These are phyloP conservation scores for Neoscytalidium dimidiatum DNA, from an alignment of 2,329 filamentous ascomycete genomes.

Conservation along the genomic window DNA sequence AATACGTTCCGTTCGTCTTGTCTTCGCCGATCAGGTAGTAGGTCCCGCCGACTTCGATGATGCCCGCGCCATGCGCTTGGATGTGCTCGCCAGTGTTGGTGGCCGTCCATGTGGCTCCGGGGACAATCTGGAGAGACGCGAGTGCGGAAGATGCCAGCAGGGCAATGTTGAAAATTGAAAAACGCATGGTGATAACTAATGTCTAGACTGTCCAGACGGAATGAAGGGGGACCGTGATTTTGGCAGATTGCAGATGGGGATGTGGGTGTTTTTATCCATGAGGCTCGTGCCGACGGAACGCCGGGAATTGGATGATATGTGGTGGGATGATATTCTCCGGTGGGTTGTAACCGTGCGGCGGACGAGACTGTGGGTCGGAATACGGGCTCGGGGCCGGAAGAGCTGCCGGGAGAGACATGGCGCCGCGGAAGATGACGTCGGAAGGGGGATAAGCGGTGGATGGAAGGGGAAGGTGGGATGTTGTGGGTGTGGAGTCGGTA, in stretches of 20 bases:
- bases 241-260: background rate
- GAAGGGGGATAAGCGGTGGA: too few species aligned
- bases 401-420: background rate
- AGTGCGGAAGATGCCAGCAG: constrained; percentile 26
- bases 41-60: constrained; percentile 59
- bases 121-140: constrained; percentile 40
- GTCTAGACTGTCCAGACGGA: background rate
- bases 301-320: background rate
- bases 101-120: constrained; percentile 41
- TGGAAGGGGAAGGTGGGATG: background rate
- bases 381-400: background rate
- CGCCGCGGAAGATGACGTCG: background rate
- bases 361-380: background rate
- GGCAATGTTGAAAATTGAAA: background rate
- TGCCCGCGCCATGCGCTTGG: constrained; percentile 66
- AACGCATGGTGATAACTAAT: background rate
- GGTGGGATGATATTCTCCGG: background rate
- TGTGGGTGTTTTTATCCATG: background rate
- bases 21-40: constrained; percentile 73
- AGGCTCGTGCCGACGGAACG: background rate
- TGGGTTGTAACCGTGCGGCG: background rate
- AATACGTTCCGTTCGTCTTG: constrained; percentile 62
- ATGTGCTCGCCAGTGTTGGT: constrained; percentile 56
- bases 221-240: background rate
- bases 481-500: background rate